A percentile compares a stretch with the other conserved stretches of the same genome.
These are phyloP conservation scores for Lepidium aucheri DNA, from an alignment of 345 rosid species.

Conservation along the genomic window DNA sequence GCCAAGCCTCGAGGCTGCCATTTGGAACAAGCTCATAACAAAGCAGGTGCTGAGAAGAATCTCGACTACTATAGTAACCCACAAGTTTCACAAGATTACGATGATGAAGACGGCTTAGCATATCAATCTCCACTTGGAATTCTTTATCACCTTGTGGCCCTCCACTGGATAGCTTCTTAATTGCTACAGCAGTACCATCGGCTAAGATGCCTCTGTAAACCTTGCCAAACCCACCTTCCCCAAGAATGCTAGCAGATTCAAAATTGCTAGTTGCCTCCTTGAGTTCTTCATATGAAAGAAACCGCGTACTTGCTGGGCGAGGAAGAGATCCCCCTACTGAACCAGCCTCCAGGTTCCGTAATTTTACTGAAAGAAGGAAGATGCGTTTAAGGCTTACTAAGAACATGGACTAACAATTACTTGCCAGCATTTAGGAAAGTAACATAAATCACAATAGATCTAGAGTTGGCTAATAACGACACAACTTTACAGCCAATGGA, in stretches of 20 bases:
- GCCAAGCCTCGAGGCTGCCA: constrained; percentile 97
- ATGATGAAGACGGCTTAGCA: constrained; percentile 99
- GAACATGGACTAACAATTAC: background rate
- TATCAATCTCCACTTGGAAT: constrained; percentile 95
- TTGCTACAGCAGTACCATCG: constrained; percentile 98
- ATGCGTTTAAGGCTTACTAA: background rate
- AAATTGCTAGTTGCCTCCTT: constrained; percentile 93
- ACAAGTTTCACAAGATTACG: constrained; percentile 98
- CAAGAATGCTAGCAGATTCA: constrained; percentile 71
- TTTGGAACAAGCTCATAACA: constrained; percentile 98
- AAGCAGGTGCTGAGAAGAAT: constrained; percentile 83
- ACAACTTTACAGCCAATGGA: background rate
- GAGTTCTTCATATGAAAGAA: constrained; percentile 91
- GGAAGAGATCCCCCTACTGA: constrained; percentile 59
- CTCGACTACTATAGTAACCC: constrained; percentile 86
- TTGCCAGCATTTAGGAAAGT: background rate
- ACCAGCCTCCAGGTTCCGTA: constrained; percentile 40
- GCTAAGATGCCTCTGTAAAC: constrained; percentile 94
- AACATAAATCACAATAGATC: constrained; percentile 3
- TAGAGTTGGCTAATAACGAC: background rate
- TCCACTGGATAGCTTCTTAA: constrained; percentile 86
- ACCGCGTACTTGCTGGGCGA: constrained; percentile 79
- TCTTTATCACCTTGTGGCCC: constrained; percentile 97
- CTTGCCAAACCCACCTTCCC: constrained; percentile 97
- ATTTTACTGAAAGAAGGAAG: constrained; percentile 45